Percentiles rank a stretch among this genome's conserved stretches.
phyloP scores from a whole-genome alignment of 2,329 filamentous ascomycete species.

The Penicillium brevicompactum region DNA sequence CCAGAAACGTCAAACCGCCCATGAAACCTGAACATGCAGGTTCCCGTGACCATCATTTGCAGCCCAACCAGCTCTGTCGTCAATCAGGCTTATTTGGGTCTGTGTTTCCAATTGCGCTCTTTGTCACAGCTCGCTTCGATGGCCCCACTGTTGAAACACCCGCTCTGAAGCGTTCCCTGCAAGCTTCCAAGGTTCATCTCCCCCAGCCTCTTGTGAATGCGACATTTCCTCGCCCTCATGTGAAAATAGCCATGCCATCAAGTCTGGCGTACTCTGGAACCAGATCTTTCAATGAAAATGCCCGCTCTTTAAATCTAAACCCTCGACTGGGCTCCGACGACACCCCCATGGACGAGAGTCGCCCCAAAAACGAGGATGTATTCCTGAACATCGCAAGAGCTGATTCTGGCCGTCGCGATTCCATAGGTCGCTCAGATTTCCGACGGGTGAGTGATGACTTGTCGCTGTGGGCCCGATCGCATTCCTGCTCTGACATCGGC shows the following conservation, averaged over 20 bases:
- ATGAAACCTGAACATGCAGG: not conserved
- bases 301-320: constrained; percentile 25
- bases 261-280: constrained; percentile 33
- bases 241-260: constrained; percentile 37
- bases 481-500: constrained; percentile 6
- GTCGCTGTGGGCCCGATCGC: constrained; percentile 1
- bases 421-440: constrained; percentile 40
- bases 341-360: constrained; percentile 39
- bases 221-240: constrained; percentile 30
- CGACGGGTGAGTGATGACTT: constrained; percentile 37
- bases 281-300: constrained; percentile 30
- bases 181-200: constrained; percentile 29
- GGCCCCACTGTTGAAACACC: constrained; percentile 49
- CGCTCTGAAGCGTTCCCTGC: constrained; percentile 41
- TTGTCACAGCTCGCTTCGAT: constrained; percentile 21
- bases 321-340: constrained; percentile 29
- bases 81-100: not conserved
- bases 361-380: constrained; percentile 46
- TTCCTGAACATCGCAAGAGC: constrained; percentile 51
- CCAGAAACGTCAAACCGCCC: constrained; percentile 1
- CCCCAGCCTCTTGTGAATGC: constrained; percentile 25
- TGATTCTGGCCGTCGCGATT: constrained; percentile 41
- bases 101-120: constrained; percentile 2
- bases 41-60: constrained; percentile 6
- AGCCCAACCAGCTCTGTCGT: constrained; percentile 4